A percentile compares a stretch with the other conserved stretches of the same genome.
Conservation (phyloP, 108 stramenopile genomes). For the Poteriospumella lacustris region DNA sequence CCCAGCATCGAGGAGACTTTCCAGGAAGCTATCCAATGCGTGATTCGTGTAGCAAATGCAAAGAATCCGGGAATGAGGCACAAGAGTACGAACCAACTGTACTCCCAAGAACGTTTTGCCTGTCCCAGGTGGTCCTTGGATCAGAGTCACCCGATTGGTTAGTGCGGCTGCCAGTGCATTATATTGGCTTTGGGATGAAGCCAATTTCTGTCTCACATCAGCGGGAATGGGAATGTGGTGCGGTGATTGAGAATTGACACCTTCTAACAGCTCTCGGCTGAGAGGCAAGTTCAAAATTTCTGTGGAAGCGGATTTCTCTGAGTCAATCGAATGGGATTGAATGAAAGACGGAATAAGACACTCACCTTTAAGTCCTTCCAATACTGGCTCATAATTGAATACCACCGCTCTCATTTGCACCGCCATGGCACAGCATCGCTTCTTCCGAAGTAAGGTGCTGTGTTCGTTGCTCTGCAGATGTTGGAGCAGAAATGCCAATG, state of each 20-base stretch:
- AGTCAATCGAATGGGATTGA: no score
- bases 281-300: no score
- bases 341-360: no score
- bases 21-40: conserved; percentile 28
- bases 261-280: no score
- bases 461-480: no score
- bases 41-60: conserved; percentile 32
- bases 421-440: no score
- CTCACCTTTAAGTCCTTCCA: background rate
- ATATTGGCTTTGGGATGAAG: no score
- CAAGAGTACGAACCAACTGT: background rate
- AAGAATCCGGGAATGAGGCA: background rate
- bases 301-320: no score
- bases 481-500: no score
- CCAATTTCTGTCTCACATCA: no score
- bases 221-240: no score
- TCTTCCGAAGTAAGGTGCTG: background rate
- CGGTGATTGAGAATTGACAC: no score
- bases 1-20: conserved; percentile 16
- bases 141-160: conserved; percentile 3
- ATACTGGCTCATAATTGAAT: background rate
- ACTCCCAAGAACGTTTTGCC: conserved; percentile 33
- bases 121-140: conserved; percentile 41
- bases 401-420: background rate
- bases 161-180: background rate